Evolutionary conservation across 495 filamentous ascomycete genomes (phyloP), one percentile per base, ranked within the genome.

Genomic region (Hamigera avellanea): DNA sequence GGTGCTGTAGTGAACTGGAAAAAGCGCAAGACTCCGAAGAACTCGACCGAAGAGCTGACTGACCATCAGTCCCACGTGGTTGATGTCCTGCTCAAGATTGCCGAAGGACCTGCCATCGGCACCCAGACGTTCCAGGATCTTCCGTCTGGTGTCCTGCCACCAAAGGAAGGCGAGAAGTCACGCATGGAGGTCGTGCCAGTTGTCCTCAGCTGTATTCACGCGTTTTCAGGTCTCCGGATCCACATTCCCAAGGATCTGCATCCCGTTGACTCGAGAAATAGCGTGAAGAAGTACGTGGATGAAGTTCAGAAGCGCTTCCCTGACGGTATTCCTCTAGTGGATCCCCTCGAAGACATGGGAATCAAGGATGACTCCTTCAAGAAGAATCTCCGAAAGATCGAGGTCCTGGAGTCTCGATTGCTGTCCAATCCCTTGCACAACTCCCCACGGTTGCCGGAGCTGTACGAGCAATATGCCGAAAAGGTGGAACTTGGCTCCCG

Each of bases 341-440:
- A 98, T 53, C 93, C 91, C 0, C 76, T 98, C 35, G 87, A 96
- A 51, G 83, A 93, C 49, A 95, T 96, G 91, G 65, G 71, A 10
- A 95, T 98, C 53, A 79, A 66, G 12, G 91, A 96, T 53, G 84
- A 91, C 4, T 76, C 75, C 0, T 96, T 96, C 64, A 95, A 93
- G 67, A 83, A 85, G 31, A 15, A 27, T 16, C 23, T 14, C 33
- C 36, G 78, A 71, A 96, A 95, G 76, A 95, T 96, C 40, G 93
- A 98, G 53, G 83, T 95, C 17, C 73, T 96, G 6, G 93, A 98
- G 55, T 85, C 87, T n/a, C 75, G 80, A 18, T 64, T 98, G n/a
- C 58, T 95, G 5, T 62, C 79, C 9, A 95, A 93, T 48, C 86
- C 89, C 10, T 69, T 98, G 18, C 86, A 95, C 57, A 82, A 86